phyloP scores from a whole-genome alignment of 2,329 filamentous ascomycete genomes.

The Fusarium vanettenii region DNA sequence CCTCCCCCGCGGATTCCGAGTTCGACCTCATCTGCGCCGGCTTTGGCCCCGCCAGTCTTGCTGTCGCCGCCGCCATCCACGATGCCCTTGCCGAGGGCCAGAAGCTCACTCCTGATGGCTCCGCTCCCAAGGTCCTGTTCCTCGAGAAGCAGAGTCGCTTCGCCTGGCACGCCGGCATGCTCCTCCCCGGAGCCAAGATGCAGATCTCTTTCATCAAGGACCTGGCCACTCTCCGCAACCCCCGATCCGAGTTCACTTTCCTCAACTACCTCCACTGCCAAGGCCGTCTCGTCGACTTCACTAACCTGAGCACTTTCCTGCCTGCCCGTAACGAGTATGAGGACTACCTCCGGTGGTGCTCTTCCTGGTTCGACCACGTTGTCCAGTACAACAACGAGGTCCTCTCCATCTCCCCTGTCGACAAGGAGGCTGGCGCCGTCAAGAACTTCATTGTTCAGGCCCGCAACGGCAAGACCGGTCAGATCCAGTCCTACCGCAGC shows the following conservation, averaged over 20 bases:
- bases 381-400: slow-evolving; percentile 86
- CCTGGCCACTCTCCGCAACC: slow-evolving; percentile 88
- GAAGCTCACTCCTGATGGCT: slow-evolving; percentile 53
- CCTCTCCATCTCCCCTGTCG: slow-evolving; percentile 73
- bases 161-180: slow-evolving; percentile 95
- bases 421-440: slow-evolving; percentile 61
- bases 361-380: slow-evolving; percentile 77
- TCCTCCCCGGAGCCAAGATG: slow-evolving; percentile 93
- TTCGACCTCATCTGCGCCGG: slow-evolving; percentile 92
- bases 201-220: slow-evolving; percentile 99
- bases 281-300: slow-evolving; percentile 86
- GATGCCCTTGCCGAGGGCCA: slow-evolving; percentile 73
- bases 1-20: slow-evolving; percentile 64
- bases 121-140: slow-evolving; percentile 80
- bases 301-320: slow-evolving; percentile 89
- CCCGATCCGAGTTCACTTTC: slow-evolving; percentile 92
- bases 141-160: slow-evolving; percentile 87
- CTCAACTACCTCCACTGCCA: slow-evolving; percentile 91
- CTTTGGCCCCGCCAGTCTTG: slow-evolving; percentile 91
- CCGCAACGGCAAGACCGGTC: slow-evolving; percentile 69
- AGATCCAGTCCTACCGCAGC: slow-evolving; percentile 63
- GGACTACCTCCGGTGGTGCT: slow-evolving; percentile 95
- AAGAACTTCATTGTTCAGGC: slow-evolving; percentile 77
- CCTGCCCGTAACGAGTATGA: slow-evolving; percentile 91
- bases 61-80: slow-evolving; percentile 89